Percentiles rank a stretch among this genome's conserved stretches.
These are phyloP conservation scores for Sphagnurus paluster DNA, from an alignment of 1,284 basidiomycete species.

Conservation along the genomic window DNA sequence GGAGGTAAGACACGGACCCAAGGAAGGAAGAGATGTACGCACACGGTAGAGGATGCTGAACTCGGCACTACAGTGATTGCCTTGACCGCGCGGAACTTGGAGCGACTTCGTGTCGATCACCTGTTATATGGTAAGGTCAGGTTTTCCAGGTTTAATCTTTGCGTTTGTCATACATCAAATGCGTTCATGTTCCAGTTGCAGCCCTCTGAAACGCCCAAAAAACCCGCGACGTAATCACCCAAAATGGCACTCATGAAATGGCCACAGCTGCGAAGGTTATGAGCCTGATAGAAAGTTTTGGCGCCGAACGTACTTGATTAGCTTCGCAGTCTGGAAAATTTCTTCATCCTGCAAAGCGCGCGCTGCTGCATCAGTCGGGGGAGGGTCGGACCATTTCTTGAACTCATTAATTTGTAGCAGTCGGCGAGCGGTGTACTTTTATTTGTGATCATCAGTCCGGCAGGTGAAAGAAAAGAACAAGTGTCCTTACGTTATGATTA, in stretches of 20 bases:
- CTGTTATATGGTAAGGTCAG: no score
- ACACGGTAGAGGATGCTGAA: conserved; percentile 55
- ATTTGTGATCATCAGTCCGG: background rate
- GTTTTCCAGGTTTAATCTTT: no score
- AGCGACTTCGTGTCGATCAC: conserved; percentile 31
- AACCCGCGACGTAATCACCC: conserved; percentile 48
- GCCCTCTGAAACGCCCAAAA: conserved; percentile 47
- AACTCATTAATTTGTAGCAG: conserved; percentile 33
- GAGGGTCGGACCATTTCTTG: conserved; percentile 37
- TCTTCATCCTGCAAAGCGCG: conserved; percentile 46
- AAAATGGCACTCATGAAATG: conserved; percentile 45
- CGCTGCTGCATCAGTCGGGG: conserved; percentile 30
- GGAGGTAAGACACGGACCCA: conserved; percentile 5
- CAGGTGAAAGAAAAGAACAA: background rate
- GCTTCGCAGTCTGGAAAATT: conserved; percentile 55
- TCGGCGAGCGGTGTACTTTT: background rate
- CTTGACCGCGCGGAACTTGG: conserved; percentile 37
- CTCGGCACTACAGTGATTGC: conserved; percentile 51
- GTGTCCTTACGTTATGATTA: conserved; percentile 43
- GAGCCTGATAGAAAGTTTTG: background rate
- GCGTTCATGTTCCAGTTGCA: conserved; percentile 42
- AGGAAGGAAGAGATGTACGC: no score
- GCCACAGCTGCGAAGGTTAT: conserved; percentile 29
- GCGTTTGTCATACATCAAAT: conserved; percentile 38
- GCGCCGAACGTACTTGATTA: conserved; percentile 38